phyloP scores from a whole-genome alignment of 208 protist species.

The Herpetomonas tarakana region DNA sequence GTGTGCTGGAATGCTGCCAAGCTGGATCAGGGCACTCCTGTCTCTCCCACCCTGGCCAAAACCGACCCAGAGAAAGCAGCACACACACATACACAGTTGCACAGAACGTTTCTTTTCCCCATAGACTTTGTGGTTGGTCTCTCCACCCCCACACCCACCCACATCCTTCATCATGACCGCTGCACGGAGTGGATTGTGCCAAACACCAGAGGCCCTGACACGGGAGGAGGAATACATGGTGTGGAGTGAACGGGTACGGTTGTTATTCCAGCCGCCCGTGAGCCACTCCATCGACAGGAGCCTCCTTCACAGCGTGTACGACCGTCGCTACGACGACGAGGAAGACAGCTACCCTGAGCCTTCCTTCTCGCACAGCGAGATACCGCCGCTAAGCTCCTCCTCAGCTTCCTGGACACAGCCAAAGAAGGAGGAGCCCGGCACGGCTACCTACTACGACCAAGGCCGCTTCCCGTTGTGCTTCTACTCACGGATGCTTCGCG shows the following conservation, averaged over 20 bases:
- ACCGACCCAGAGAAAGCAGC: not conserved
- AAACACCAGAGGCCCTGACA: constrained; percentile 5
- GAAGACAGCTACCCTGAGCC: too few relatives aligned
- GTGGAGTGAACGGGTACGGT: constrained; percentile 52
- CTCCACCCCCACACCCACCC: not conserved
- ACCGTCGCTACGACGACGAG: too few relatives aligned
- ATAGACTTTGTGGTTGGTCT: not conserved
- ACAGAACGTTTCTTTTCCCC: not conserved
- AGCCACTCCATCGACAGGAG: constrained; percentile 6
- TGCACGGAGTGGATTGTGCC: too few relatives aligned
- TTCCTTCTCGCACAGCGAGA: too few relatives aligned
- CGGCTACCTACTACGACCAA: constrained; percentile 28
- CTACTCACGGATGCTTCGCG: constrained; percentile 43
- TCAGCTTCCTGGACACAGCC: too few relatives aligned
- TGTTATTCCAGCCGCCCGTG: constrained; percentile 22
- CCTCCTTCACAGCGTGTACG: constrained; percentile 13
- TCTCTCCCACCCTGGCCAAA: not conserved
- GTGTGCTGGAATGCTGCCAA: too few relatives aligned
- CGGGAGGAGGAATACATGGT: constrained; percentile 41
- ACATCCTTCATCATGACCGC: not conserved
- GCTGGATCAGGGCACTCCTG: too few relatives aligned
- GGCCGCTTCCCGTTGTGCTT: constrained; percentile 51
- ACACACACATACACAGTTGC: not conserved
- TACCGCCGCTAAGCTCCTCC: too few relatives aligned
- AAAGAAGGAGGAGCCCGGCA: too few relatives aligned